A percentile compares a stretch with the other conserved stretches of the same genome.
Evolutionary conservation across 2,329 filamentous ascomycete species (phyloP).

Genomic region (Trichoderma sp.): DNA sequence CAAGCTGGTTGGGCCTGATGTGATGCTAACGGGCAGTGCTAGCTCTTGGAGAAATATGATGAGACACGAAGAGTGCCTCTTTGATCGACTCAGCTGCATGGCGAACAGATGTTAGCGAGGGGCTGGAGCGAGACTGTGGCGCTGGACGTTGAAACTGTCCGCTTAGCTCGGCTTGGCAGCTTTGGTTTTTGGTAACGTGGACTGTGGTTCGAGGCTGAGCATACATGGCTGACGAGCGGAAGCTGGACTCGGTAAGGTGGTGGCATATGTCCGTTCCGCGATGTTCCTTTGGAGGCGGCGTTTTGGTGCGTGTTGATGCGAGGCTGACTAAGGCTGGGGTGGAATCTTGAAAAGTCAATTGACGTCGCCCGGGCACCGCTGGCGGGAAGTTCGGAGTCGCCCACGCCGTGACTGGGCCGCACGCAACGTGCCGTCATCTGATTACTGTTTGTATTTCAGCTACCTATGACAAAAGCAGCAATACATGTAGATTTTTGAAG

Average conservation of each 20-base stretch:
- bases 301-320: neutral
- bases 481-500: neutral
- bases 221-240: neutral
- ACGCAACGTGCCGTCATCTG: neutral
- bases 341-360: neutral
- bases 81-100: conserved; percentile 1
- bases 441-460: neutral
- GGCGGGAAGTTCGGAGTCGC: conserved; percentile 21
- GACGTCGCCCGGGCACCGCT: conserved; percentile 2
- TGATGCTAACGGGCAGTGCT: conserved; percentile 19
- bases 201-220: conserved; percentile 11
- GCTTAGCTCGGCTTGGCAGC: conserved; percentile 10
- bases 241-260: neutral
- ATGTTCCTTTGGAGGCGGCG: neutral
- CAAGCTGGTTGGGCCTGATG: conserved; percentile 11
- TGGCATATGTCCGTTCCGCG: neutral
- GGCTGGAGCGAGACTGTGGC: neutral
- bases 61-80: neutral
- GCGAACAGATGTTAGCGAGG: neutral
- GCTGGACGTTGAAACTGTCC: neutral
- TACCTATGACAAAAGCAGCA: neutral
- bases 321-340: conserved; percentile 11
- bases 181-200: neutral
- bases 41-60: conserved; percentile 29
- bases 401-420: neutral